These are phyloP conservation scores for Cladosporium sp. DNA, from an alignment of 2,329 filamentous ascomycete genomes.

Conservation along the genomic window DNA sequence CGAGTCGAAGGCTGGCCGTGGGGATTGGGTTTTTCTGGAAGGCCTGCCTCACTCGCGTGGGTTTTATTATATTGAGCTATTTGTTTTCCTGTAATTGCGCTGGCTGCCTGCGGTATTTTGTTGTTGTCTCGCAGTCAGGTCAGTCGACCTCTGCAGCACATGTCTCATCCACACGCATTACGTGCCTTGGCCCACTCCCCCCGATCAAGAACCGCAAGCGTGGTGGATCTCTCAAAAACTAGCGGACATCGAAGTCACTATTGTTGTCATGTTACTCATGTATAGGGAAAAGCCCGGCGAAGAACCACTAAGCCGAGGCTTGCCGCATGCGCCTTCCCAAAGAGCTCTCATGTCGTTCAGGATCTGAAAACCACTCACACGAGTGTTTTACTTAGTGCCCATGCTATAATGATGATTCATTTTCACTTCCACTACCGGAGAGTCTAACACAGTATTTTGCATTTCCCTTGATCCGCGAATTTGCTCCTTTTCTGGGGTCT, in stretches of 20 bases:
- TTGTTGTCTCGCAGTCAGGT: background rate
- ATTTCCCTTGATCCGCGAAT: background rate
- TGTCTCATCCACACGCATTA: background rate
- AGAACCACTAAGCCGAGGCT: background rate
- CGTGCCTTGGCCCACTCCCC: background rate
- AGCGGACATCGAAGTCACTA: slow-evolving; percentile 1
- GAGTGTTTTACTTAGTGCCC: background rate
- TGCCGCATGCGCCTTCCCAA: background rate
- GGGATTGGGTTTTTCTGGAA: slow-evolving; percentile 14
- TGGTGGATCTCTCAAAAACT: background rate
- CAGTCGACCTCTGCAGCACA: background rate
- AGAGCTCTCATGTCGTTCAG: background rate
- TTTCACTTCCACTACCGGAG: background rate
- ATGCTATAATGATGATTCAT: background rate
- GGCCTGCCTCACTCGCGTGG: background rate
- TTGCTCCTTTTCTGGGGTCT: background rate
- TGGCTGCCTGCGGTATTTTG: background rate
- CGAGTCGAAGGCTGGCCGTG: background rate
- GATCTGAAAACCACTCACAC: background rate
- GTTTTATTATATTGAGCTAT: background rate
- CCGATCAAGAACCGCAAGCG: background rate
- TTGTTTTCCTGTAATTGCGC: background rate
- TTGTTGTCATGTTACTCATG: background rate
- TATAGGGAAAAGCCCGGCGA: slow-evolving; percentile 2
- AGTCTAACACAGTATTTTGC: background rate